Evolutionary conservation across 2,329 filamentous ascomycete species (phyloP).

Genomic region (Talaromyces sp.): DNA sequence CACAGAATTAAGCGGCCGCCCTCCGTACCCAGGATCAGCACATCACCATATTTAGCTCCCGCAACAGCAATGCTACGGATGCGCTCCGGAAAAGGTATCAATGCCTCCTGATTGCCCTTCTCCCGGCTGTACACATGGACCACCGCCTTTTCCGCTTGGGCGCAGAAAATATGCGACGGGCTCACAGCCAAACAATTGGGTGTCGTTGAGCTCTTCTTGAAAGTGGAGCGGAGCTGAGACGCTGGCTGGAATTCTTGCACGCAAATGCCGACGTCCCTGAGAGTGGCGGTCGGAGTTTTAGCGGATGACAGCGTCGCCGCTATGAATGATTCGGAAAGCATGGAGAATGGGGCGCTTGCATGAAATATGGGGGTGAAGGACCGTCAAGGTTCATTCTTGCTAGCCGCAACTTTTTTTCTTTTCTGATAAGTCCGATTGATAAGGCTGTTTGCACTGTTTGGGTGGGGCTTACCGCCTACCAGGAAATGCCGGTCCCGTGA

Average conservation of each 20-base stretch:
- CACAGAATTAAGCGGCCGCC: conserved; percentile 86
- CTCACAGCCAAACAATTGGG: conserved; percentile 78
- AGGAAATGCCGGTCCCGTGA: background rate
- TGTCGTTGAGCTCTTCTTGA: conserved; percentile 90
- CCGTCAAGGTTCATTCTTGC: conserved; percentile 15
- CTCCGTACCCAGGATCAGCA: conserved; percentile 78
- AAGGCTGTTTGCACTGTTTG: conserved; percentile 43
- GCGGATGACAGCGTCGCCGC: conserved; percentile 47
- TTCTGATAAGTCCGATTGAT: conserved; percentile 29
- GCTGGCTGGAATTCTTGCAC: conserved; percentile 79
- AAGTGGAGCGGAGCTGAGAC: conserved; percentile 71
- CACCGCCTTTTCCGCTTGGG: conserved; percentile 87
- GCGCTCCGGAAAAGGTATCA: conserved; percentile 83
- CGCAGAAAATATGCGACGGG: conserved; percentile 83
- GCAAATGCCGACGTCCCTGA: conserved; percentile 85
- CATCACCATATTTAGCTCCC: conserved; percentile 59
- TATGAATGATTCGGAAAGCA: conserved; percentile 54
- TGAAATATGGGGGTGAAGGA: conserved; percentile 16
- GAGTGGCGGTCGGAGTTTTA: conserved; percentile 49
- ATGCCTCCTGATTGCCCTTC: conserved; percentile 83
- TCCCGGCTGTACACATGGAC: conserved; percentile 87
- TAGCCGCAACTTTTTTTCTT: conserved; percentile 23
- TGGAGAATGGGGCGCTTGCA: conserved; percentile 32
- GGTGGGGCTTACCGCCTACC: background rate
- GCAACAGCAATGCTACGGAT: conserved; percentile 77